These are phyloP conservation scores for Debaryomyces maramus DNA, from an alignment of 805 yeast species.

Conservation along the genomic window DNA sequence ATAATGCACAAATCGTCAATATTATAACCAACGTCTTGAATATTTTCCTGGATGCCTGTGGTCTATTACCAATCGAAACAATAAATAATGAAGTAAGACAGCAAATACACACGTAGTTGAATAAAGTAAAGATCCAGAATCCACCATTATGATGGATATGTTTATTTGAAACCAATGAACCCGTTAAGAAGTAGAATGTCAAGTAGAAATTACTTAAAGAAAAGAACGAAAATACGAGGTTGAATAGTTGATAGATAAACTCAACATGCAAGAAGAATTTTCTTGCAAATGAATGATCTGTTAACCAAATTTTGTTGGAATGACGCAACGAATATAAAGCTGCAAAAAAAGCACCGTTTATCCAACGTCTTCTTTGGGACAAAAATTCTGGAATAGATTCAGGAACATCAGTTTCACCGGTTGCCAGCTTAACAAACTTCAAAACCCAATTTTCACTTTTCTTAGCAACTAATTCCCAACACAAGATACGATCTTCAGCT, in stretches of 20 bases:
- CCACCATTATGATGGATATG: conserved; percentile 69
- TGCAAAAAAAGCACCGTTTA: conserved; percentile 95
- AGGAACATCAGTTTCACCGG: conserved; percentile 97
- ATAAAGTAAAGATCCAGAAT: conserved; percentile 74
- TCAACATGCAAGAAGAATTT: conserved; percentile 75
- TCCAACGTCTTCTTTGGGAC: conserved; percentile 93
- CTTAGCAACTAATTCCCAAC: conserved; percentile 95
- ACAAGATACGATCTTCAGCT: conserved; percentile 94
- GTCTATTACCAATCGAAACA: conserved; percentile 94
- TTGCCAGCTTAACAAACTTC: conserved; percentile 88
- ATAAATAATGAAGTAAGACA: conserved; percentile 85
- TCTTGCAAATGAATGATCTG: conserved; percentile 70
- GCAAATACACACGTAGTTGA: conserved; percentile 83
- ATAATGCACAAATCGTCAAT: conserved; percentile 75
- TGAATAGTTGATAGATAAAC: conserved; percentile 77
- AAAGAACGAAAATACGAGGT: conserved; percentile 84
- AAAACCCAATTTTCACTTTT: conserved; percentile 81
- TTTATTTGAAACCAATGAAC: conserved; percentile 57
- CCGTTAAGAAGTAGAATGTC: conserved; percentile 90
- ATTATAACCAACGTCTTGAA: conserved; percentile 72
- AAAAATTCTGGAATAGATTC: conserved; percentile 82
- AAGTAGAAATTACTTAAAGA: conserved; percentile 89
- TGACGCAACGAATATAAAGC: conserved; percentile 84
- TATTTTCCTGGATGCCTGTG: conserved; percentile 87
- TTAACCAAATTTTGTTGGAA: conserved; percentile 71